These are phyloP conservation scores for Phaeosphaeriaceae sp. DNA, from an alignment of 2,329 filamentous ascomycete genomes.

Conservation along the genomic window DNA sequence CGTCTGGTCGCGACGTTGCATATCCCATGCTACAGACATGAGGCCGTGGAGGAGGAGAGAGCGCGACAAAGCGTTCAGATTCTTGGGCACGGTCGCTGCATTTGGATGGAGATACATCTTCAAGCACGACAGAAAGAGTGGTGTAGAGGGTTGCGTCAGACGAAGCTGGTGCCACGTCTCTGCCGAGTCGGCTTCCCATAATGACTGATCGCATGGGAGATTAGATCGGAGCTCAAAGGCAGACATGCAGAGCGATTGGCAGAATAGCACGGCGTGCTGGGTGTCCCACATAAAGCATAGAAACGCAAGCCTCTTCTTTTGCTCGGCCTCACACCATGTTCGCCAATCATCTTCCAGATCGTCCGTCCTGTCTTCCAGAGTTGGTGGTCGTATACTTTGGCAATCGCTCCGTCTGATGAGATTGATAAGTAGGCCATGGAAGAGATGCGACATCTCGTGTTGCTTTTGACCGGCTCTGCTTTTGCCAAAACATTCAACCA, in stretches of 20 bases:
- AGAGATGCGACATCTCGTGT: conserved; percentile 69
- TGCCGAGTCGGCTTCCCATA: conserved; percentile 66
- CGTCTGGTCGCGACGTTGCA: conserved; percentile 68
- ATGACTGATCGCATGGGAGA: conserved; percentile 61
- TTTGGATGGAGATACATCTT: conserved; percentile 63
- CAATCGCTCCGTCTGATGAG: conserved; percentile 62
- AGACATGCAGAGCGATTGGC: conserved; percentile 71
- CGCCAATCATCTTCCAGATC: conserved; percentile 59
- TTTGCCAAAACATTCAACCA: conserved; percentile 71
- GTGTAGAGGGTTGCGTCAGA: conserved; percentile 43
- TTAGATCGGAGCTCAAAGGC: conserved; percentile 66
- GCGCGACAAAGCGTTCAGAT: conserved; percentile 61
- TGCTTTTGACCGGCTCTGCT: conserved; percentile 68
- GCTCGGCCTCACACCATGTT: conserved; percentile 62
- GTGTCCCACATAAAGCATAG: conserved; percentile 73
- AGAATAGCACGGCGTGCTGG: conserved; percentile 69
- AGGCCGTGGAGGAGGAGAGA: conserved; percentile 65
- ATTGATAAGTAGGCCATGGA: conserved; percentile 63
- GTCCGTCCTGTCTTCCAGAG: conserved; percentile 42
- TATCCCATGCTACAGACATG: conserved; percentile 69
- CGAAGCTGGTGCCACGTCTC: conserved; percentile 58
- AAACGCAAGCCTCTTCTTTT: conserved; percentile 65
- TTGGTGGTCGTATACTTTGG: conserved; percentile 53
- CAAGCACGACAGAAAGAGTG: conserved; percentile 60
- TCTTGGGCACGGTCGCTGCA: conserved; percentile 35